Evolutionary conservation across 768 basidiomycete species (phyloP), one percentile per base, ranked within the genome.

Genomic region (Obba rivulosa): DNA sequence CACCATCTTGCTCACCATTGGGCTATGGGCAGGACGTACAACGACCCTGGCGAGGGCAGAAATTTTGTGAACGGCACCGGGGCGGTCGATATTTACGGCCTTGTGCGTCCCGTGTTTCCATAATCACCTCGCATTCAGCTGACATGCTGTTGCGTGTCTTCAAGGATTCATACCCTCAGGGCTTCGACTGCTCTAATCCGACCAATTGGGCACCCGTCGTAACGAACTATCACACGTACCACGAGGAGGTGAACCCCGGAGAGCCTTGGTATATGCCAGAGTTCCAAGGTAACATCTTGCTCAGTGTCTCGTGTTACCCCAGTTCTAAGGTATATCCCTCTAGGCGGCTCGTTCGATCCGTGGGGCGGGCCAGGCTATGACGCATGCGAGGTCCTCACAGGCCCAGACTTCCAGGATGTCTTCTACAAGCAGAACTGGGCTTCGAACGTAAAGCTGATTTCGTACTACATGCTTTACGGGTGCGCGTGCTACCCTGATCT

Each of bases 381-480:
- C 2, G 69, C 75, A 3, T 91, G 88, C 59, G 72, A 76, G 22
- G 64, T 70, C 1, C 67, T 91, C 52, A 90, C 87, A 10, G 86
- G 85, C 2, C 69, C 83, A 1, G 73, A 83, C 57, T 91, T 89
- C 65, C 75, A 82, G 64, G 83, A 80, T 36, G 91, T 92, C 5
- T 92, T 90, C 65, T 80, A 92, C 56, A 74, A 80, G 49, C 71
- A 85, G 45, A 71, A 88, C 39, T 89, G 85, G 84, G 87, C 89
- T 9, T 76, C 78, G 42, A 92, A 91, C 64, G 85, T 80, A 1
- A 92, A 91, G 58, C 57, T 92, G 39, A 80, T 91, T 50, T 89
- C 79, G 57, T 87, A 86, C 52, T 92, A 92, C 65, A 92, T 92
- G 91, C 55, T 89, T 46, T 89, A 81, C 56, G 88, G 85, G 85